phyloP scores from a whole-genome alignment of 1,284 basidiomycete genomes.

The Rhodotorula sp. region DNA sequence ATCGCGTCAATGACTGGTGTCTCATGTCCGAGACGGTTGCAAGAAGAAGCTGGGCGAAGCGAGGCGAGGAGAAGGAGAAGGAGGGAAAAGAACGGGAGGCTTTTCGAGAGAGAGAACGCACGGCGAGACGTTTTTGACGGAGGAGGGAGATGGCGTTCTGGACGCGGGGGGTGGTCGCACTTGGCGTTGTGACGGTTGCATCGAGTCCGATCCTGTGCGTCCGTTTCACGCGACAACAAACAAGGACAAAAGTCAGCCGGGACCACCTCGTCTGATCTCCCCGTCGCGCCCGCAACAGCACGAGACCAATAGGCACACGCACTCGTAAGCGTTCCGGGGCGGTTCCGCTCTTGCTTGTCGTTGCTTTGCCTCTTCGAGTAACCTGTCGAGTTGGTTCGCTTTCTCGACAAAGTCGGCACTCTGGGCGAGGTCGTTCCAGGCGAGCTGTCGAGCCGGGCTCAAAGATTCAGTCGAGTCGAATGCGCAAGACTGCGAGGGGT shows the following conservation, averaged over 20 bases:
- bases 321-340: slow-evolving; percentile 17
- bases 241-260: too few relatives aligned
- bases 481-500: too few relatives aligned
- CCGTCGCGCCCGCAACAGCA: not conserved
- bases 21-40: too few relatives aligned
- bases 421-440: slow-evolving; percentile 24
- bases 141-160: slow-evolving; percentile 5
- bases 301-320: not conserved
- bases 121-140: slow-evolving; percentile 18
- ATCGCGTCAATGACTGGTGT: not conserved
- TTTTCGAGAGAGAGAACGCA: slow-evolving; percentile 1
- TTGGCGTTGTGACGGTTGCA: slow-evolving; percentile 21
- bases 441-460: slow-evolving; percentile 2
- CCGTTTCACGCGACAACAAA: too few relatives aligned
- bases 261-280: too few relatives aligned
- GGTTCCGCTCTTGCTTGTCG: slow-evolving; percentile 13
- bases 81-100: too few relatives aligned
- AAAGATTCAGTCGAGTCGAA: too few relatives aligned
- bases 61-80: too few relatives aligned
- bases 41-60: not conserved
- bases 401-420: slow-evolving; percentile 16
- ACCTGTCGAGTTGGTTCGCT: slow-evolving; percentile 21
- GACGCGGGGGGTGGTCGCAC: slow-evolving; percentile 20
- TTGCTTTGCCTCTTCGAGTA: slow-evolving; percentile 12
- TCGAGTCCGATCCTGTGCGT: slow-evolving; percentile 21